phyloP scores from a whole-genome alignment of 2,329 filamentous ascomycete species.

The Zasmidium angulare region DNA sequence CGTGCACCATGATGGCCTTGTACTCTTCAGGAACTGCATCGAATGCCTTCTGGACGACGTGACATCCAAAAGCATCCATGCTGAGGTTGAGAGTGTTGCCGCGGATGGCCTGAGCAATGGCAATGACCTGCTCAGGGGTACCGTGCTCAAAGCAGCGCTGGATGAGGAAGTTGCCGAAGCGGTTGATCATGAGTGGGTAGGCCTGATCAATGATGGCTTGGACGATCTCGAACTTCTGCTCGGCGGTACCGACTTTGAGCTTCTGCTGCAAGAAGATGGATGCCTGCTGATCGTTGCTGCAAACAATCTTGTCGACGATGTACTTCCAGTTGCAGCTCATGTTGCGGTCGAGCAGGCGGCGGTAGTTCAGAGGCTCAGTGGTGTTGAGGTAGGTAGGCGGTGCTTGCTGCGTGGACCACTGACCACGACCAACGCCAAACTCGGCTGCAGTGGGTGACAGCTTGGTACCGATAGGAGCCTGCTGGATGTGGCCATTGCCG shows the following conservation, averaged over 20 bases:
- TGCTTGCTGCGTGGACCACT: conserved; percentile 36
- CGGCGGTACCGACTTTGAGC: conserved; percentile 89
- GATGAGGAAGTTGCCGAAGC: conserved; percentile 97
- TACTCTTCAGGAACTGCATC: conserved; percentile 97
- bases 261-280: conserved; percentile 99
- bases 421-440: conserved; percentile 39
- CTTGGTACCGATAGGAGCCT: conserved; percentile 38
- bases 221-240: conserved; percentile 97
- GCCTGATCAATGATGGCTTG: conserved; percentile 94
- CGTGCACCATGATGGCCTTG: conserved; percentile 98
- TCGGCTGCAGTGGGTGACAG: conserved; percentile 50
- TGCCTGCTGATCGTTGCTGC: conserved; percentile 98
- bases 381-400: conserved; percentile 68
- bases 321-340: conserved; percentile 99
- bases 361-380: conserved; percentile 92
- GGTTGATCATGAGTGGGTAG: conserved; percentile 95
- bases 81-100: conserved; percentile 91
- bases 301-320: conserved; percentile 98
- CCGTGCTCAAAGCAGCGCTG: conserved; percentile 99
- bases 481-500: conserved; percentile 14
- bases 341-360: conserved; percentile 88
- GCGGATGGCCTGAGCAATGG: conserved; percentile 90
- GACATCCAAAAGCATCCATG: conserved; percentile 98
- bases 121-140: conserved; percentile 87
- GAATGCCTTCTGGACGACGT: conserved; percentile 98